Base-by-base conservation (phyloP, 805 yeast species). In the Clavispora carvajalis region DNA sequence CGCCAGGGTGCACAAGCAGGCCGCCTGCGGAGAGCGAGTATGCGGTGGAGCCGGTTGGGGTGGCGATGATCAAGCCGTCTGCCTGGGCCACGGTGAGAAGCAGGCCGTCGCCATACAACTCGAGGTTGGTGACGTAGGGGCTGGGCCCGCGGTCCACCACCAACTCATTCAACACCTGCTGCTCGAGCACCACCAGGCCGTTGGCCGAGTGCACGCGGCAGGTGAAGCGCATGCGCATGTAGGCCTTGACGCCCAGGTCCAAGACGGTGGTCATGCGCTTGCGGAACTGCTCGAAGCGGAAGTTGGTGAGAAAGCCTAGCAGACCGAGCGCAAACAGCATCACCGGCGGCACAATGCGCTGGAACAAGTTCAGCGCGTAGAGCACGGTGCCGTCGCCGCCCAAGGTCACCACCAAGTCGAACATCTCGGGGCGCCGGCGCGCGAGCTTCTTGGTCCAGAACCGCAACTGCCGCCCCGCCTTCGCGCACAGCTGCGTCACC, bases 21-120 rank as follows among this genome's bases (percentile, higher is more conserved):
- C 98, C 98, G 11, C 97, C 97, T 0, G 98, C 97, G 33, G 95
- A 83, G 37, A 91, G 69, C 1, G 96, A 89, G 60, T 91, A 91
- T 0, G 98, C 98, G 0, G 98, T 91, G 2, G 96, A 88, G 0
- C 97, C 97, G 0, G 97, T 89, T 3, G 97, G 97, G 0, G 97
- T 89, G 1, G 96, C 95, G 24, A 90, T 74, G 41, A 91, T 90
- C 13, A 90, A 67, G 0, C 97, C 97, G 62, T 90, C 97, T 1
- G 96, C 96, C 60, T 88, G 96, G 1, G 95, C 93, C 18, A 86
- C 83, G 0, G 98, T 90, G 41, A 90, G 67, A 23, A 89, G 66
- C 9, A 86, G 79, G 19, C 85, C 88, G 60, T 91, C 93, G 3
- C 96, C 96, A 53, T 85, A 90, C 19, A 91, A 64, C 56, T 91